A percentile compares a stretch with the other conserved stretches of the same genome.
These are phyloP conservation scores for Penicillium psychrosexuale DNA, from an alignment of 2,329 filamentous ascomycete species.

Conservation along the genomic window DNA sequence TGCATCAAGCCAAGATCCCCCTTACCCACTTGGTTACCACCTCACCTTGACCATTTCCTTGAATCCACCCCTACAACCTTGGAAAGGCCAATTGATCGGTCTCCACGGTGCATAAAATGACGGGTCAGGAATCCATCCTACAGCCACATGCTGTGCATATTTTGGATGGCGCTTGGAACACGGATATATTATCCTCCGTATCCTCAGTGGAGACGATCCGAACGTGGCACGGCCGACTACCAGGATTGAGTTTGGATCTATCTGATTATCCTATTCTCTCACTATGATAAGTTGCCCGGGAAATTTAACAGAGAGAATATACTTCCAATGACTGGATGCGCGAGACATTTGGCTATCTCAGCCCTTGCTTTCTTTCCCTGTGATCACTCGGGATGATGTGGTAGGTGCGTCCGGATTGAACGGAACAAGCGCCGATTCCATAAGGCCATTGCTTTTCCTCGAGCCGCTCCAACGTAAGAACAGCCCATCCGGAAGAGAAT, in stretches of 20 bases:
- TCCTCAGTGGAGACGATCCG: not conserved
- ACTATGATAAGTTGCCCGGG: slow-evolving; percentile 6
- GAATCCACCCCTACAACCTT: not conserved
- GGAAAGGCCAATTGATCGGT: not conserved
- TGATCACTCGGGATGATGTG: not conserved
- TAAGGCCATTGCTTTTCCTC: not conserved
- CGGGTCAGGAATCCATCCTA: slow-evolving; percentile 9
- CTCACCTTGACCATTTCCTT: not conserved
- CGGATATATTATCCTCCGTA: slow-evolving; percentile 10
- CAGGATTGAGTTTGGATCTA: slow-evolving; percentile 12
- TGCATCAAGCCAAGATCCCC: not conserved
- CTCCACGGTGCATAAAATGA: slow-evolving; percentile 13
- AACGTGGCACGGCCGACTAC: slow-evolving; percentile 8
- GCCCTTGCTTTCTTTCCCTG: not conserved
- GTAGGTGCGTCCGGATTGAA: not conserved
- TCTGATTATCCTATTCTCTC: slow-evolving; percentile 9
- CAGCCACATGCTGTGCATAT: slow-evolving; percentile 16
- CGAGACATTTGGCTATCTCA: not conserved
- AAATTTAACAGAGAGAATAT: not conserved
- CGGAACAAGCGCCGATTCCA: not conserved
- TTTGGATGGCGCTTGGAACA: slow-evolving; percentile 8
- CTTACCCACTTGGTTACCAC: not conserved
- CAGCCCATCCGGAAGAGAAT: not conserved
- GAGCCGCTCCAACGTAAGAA: not conserved
- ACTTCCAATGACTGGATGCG: not conserved